These are phyloP conservation scores for Naegleria fowleri DNA, from an alignment of 208 protist species.

Conservation along the genomic window DNA sequence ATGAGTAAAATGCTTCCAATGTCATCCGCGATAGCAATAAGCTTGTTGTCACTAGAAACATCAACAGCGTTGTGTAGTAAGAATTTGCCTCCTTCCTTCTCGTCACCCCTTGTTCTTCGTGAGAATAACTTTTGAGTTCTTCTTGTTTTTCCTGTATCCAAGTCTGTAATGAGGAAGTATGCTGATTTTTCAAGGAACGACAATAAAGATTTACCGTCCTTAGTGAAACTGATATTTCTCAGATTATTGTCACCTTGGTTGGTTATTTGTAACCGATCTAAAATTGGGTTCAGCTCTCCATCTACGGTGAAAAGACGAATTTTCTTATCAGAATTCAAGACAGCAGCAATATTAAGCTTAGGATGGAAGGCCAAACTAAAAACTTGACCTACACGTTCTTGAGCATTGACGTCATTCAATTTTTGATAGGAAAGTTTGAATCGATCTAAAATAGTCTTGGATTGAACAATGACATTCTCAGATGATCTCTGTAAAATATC, in stretches of 20 bases:
- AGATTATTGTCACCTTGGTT: background rate
- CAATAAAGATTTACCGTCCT: background rate
- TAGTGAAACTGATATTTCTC: background rate
- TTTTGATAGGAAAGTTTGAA: background rate
- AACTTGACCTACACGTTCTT: background rate
- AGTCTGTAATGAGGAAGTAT: background rate
- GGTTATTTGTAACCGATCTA: background rate
- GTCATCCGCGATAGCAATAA: background rate
- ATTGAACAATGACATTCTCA: background rate
- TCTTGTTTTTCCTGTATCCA: background rate
- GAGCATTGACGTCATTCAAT: background rate
- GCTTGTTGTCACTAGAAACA: background rate
- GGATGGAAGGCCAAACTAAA: conserved; percentile 5
- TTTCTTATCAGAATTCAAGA: background rate
- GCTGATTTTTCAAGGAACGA: background rate
- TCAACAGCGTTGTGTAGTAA: background rate
- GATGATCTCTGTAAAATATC: background rate
- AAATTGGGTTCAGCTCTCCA: background rate
- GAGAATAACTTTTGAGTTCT: background rate
- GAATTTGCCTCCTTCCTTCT: background rate
- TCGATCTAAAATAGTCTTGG: background rate
- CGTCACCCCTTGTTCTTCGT: background rate
- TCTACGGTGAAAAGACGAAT: background rate
- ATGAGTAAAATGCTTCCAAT: background rate
- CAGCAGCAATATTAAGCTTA: background rate